Evolutionary conservation across 169 alveolate genomes (phyloP).

Genomic region (Plasmodium falciparum): DNA sequence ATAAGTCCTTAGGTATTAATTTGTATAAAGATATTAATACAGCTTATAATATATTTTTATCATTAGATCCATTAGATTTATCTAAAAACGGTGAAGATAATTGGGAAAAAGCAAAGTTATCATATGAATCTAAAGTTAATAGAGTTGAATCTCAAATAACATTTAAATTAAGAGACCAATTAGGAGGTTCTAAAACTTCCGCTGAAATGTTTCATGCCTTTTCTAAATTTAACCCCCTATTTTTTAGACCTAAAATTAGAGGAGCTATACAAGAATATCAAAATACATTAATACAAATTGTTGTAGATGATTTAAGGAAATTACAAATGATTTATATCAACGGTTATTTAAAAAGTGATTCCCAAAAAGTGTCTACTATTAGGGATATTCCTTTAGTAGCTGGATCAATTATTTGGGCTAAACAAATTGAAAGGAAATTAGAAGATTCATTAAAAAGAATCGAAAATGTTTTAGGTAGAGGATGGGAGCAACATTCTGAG

Average conservation of each 20-base stretch:
- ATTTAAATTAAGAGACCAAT: conserved; percentile 93
- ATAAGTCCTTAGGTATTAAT: conserved; percentile 79
- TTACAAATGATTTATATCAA: conserved; percentile 92
- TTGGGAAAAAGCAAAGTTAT: conserved; percentile 90
- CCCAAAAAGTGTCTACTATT: conserved; percentile 90
- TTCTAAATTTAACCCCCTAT: conserved; percentile 95
- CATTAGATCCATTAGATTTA: conserved; percentile 88
- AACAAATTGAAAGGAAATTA: conserved; percentile 91
- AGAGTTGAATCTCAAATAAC: conserved; percentile 96
- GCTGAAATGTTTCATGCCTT: conserved; percentile 97
- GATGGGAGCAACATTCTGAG: conserved; percentile 95
- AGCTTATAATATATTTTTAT: conserved; percentile 88
- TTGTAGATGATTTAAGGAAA: conserved; percentile 92
- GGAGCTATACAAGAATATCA: conserved; percentile 98
- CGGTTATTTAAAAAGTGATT: conserved; percentile 93
- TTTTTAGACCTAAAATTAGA: conserved; percentile 96
- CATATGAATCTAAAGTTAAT: conserved; percentile 94
- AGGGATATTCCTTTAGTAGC: conserved; percentile 96
- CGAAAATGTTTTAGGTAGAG: conserved; percentile 93
- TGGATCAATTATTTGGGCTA: conserved; percentile 96
- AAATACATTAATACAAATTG: conserved; percentile 92
- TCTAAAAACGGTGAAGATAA: conserved; percentile 88
- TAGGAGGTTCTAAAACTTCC: conserved; percentile 95
- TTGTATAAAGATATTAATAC: conserved; percentile 88
- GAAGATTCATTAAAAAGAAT: conserved; percentile 88